phyloP scores from a whole-genome alignment of 768 basidiomycete species.

The Gymnopilus junonius region DNA sequence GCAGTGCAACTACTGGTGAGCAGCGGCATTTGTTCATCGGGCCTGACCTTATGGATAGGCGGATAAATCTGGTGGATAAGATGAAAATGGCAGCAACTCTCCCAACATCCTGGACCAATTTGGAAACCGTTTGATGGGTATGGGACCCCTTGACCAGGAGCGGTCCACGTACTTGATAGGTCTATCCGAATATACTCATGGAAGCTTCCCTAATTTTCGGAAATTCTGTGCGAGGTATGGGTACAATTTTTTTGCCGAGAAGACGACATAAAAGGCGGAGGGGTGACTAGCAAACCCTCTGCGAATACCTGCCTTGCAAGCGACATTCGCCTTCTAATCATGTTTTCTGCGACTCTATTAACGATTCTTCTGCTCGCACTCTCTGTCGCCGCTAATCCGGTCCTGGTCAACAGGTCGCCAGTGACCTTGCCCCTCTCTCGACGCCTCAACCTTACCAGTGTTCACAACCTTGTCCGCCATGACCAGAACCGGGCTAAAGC shows the following conservation, averaged over 20 bases:
- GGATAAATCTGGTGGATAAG: not conserved
- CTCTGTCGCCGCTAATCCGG: slow-evolving; percentile 47
- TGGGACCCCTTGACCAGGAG: not conserved
- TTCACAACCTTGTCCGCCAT: slow-evolving; percentile 49
- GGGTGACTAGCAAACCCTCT: not conserved
- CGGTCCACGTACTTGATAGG: not conserved
- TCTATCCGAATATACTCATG: not conserved
- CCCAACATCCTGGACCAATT: not conserved
- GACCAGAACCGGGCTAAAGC: slow-evolving; percentile 56
- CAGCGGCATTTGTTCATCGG: not conserved
- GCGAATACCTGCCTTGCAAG: not conserved
- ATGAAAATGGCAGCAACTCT: not conserved
- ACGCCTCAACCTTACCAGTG: slow-evolving; percentile 53
- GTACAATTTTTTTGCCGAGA: not conserved
- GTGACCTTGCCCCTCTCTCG: slow-evolving; percentile 58
- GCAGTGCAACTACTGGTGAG: not conserved
- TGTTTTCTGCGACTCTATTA: slow-evolving; percentile 39
- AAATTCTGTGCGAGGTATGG: not conserved
- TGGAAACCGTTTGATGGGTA: not conserved
- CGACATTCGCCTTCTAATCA: not conserved
- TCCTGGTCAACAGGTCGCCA: slow-evolving; percentile 42
- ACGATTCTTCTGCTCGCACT: slow-evolving; percentile 49
- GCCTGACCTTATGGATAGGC: not conserved
- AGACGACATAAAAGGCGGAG: not conserved
- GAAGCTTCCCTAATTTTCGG: not conserved